Base-by-base conservation (phyloP, 441 rosid genomes). In the Jatropha podagrica region DNA sequence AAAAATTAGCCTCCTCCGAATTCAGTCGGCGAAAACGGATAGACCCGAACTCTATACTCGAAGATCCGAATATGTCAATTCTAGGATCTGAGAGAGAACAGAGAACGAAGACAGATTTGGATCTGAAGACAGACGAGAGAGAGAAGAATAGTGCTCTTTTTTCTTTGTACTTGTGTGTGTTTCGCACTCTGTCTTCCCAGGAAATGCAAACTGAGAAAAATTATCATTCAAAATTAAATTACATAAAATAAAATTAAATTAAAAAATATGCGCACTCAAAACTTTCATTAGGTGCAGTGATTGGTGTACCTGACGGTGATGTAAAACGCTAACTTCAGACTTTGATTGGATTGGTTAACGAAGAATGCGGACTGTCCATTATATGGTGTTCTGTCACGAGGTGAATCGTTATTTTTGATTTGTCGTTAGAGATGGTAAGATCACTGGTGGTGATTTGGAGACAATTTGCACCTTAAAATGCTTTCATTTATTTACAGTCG, bases 101-200 rank as follows among this genome's bases (percentile, higher is more conserved):
- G 72, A 65, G 69, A 75, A 71, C 75, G 65, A 69, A 72, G 38
- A 63, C 83, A 80, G 86, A 83, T 84, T 87, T 86, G 88, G 93
- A 89, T 85, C 88, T 83, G 71, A 54, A 52, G 58, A 72, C 37
- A 64, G 81, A 77, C 42, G 61, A 51, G 8, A 64, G 37, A 65
- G 71, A 67, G 49, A 63, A 41, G 46, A 48, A 76, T 23, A 59
- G 66, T 32, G 49, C 13, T 27, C 12, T 59, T 37, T 55, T 38
- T 52, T 64, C 48, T 18, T 63, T 74, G 52, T 52, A 59, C 44
- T 55, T 58, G 48, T 77, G 74, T 59, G 75, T 9, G 66, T 71
- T 71, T 44, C 58, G 46, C 66, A 60, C 67, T 23, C 41, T 44
- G 75, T 26, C 26, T 71, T 59, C 26, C 52, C 18, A 61, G 17